Conservation (phyloP, 441 rosid genomes). For the Syzygium syzygioides region DNA sequence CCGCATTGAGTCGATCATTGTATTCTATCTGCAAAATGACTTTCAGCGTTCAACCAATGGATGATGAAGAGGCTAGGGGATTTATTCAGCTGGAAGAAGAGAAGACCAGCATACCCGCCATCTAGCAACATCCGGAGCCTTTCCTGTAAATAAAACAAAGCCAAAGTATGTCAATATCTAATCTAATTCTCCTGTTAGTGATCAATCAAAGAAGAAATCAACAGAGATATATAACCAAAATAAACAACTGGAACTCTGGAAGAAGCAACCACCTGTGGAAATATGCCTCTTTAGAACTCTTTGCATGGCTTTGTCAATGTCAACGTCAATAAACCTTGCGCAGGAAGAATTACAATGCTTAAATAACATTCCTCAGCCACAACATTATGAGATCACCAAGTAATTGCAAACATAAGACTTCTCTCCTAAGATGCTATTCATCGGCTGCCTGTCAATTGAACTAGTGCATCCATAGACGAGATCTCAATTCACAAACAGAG, state of each 20-base stretch:
- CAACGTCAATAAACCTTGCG: slow-evolving; percentile 71
- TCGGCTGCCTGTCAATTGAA: not conserved
- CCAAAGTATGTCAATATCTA: not conserved
- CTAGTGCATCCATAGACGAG: not conserved
- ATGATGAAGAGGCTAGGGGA: not conserved
- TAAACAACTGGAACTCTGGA: not conserved
- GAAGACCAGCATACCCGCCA: slow-evolving; percentile 56
- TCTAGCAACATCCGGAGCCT: slow-evolving; percentile 63
- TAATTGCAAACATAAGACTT: not conserved
- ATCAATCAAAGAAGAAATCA: not conserved
- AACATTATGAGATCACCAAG: not conserved
- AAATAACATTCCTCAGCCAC: not conserved
- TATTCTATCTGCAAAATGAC: slow-evolving; percentile 54
- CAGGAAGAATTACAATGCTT: not conserved
- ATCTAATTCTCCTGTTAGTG: not conserved
- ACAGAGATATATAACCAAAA: not conserved
- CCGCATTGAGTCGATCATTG: slow-evolving; percentile 82
- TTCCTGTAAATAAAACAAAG: slow-evolving; percentile 36
- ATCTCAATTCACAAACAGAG: not conserved
- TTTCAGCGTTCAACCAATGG: not conserved
- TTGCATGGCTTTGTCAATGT: slow-evolving; percentile 67
- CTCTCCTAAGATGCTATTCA: not conserved
- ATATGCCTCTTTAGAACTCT: slow-evolving; percentile 74
- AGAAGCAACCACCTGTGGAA: slow-evolving; percentile 46
- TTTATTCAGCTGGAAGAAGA: not conserved